phyloP scores from a whole-genome alignment of 257 asterid species.

The Salvia hispanica region DNA sequence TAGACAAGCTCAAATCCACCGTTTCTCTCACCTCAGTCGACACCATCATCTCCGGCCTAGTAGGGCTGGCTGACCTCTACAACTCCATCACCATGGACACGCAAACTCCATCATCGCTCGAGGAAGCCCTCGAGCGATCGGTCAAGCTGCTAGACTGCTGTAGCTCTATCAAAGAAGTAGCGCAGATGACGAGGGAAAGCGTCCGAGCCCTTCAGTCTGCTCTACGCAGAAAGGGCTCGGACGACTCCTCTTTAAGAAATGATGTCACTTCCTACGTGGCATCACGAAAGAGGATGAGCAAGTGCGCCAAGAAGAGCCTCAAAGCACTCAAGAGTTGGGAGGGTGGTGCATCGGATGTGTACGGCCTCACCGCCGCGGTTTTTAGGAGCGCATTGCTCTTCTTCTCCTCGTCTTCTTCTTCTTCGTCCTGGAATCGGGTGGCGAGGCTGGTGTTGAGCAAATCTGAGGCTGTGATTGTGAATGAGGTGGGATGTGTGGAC shows the following conservation, averaged over 20 bases:
- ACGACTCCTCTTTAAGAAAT: slow-evolving; percentile 42
- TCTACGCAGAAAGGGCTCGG: slow-evolving; percentile 37
- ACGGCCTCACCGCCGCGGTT: slow-evolving; percentile 21
- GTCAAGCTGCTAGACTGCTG: slow-evolving; percentile 67
- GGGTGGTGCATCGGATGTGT: slow-evolving; percentile 32
- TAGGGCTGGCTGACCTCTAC: slow-evolving; percentile 50
- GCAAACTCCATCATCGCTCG: slow-evolving; percentile 28
- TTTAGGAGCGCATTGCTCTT: slow-evolving; percentile 33
- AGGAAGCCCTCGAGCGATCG: slow-evolving; percentile 47
- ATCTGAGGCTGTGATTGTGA: slow-evolving; percentile 20
- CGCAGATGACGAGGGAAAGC: slow-evolving; percentile 42
- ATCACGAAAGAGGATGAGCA: slow-evolving; percentile 56
- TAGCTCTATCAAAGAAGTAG: slow-evolving; percentile 45
- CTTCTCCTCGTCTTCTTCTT: slow-evolving; percentile 38
- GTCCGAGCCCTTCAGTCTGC: slow-evolving; percentile 67
- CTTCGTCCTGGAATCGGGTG: slow-evolving; percentile 39
- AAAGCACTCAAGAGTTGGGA: slow-evolving; percentile 55
- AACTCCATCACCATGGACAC: slow-evolving; percentile 40
- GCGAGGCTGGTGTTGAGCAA: slow-evolving; percentile 42
- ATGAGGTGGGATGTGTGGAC: slow-evolving; percentile 44
- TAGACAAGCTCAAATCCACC: slow-evolving; percentile 45
- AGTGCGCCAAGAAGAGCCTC: slow-evolving; percentile 47
- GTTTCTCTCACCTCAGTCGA: slow-evolving; percentile 32
- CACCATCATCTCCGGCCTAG: slow-evolving; percentile 42
- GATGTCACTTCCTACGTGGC: slow-evolving; percentile 41